Percentiles rank a stretch among this genome's conserved stretches.
These are phyloP conservation scores for Thraustochytrium striatum DNA, from an alignment of 352 stramenopile genomes.

Conservation along the genomic window DNA sequence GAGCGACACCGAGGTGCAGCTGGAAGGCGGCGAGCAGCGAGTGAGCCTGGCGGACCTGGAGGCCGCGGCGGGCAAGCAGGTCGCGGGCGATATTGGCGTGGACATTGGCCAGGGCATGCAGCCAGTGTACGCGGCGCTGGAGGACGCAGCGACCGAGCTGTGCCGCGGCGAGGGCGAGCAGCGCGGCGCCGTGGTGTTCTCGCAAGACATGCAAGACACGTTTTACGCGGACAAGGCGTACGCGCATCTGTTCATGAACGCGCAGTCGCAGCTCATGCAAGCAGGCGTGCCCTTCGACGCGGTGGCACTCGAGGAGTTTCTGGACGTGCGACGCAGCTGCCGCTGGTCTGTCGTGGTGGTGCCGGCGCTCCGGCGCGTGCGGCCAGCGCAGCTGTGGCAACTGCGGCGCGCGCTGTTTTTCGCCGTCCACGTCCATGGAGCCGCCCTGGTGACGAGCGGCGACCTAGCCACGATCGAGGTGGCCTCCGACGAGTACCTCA, in stretches of 20 bases:
- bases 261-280: slow-evolving; percentile 47
- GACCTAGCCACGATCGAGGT: too few relatives aligned
- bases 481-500: too few relatives aligned
- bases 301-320: neutral
- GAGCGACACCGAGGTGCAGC: too few relatives aligned
- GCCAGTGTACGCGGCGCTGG: too few relatives aligned
- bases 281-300: slow-evolving; percentile 12
- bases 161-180: neutral
- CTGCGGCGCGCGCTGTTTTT: slow-evolving; percentile 10
- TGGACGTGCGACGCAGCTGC: slow-evolving; percentile 16
- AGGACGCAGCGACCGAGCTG: too few relatives aligned
- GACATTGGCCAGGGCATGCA: too few relatives aligned
- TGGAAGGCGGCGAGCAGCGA: too few relatives aligned
- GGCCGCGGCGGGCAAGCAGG: too few relatives aligned
- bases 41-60: too few relatives aligned
- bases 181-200: slow-evolving; percentile 30
- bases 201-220: neutral
- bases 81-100: too few relatives aligned
- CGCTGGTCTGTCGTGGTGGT: slow-evolving; percentile 29
- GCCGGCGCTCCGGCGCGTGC: slow-evolving; percentile 3
- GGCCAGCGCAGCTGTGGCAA: neutral
- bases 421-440: slow-evolving; percentile 19
- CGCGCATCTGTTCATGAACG: slow-evolving; percentile 24
- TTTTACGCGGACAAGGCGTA: slow-evolving; percentile 35
- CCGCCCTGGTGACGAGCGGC: neutral